Evolutionary conservation across 176 grass and related monocot species (phyloP).

Genomic region (Oryza coarctata): DNA sequence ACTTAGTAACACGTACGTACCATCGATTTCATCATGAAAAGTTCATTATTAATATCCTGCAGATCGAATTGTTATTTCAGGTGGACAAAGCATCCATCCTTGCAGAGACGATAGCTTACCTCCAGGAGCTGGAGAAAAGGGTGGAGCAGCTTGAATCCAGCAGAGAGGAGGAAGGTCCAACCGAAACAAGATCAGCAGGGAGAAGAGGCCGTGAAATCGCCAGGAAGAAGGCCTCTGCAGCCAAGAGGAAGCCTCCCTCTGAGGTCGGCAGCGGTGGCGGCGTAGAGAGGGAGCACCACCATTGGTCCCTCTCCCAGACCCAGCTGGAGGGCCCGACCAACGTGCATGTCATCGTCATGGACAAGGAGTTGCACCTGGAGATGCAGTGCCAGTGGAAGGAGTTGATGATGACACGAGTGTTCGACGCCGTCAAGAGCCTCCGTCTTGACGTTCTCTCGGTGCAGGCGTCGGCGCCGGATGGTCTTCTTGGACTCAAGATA

Average conservation of each 20-base stretch:
- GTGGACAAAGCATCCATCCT: slow-evolving; percentile 71
- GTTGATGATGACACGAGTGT: slow-evolving; percentile 54
- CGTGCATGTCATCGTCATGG: slow-evolving; percentile 52
- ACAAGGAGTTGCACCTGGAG: slow-evolving; percentile 48
- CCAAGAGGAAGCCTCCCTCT: background rate
- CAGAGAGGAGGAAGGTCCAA: background rate
- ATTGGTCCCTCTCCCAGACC: background rate
- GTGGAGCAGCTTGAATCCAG: slow-evolving; percentile 57
- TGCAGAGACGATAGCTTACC: slow-evolving; percentile 51
- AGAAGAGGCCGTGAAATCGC: slow-evolving; percentile 6
- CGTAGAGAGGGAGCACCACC: slow-evolving; percentile 35
- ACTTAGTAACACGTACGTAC: no score
- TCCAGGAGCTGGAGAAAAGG: slow-evolving; percentile 54
- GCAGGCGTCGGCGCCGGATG: slow-evolving; percentile 56
- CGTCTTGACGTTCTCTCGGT: slow-evolving; percentile 71
- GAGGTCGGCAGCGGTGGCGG: no score
- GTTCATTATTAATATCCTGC: no score
- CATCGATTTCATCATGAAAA: no score
- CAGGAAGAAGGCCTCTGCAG: slow-evolving; percentile 5
- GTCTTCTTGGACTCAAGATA: slow-evolving; percentile 53
- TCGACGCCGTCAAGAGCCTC: slow-evolving; percentile 67
- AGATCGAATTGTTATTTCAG: no score
- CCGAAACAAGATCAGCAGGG: background rate
- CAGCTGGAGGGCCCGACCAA: slow-evolving; percentile 35
- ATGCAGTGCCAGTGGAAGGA: slow-evolving; percentile 76